These are phyloP conservation scores for Geranium incanum DNA, from an alignment of 441 rosid genomes.

Conservation along the genomic window DNA sequence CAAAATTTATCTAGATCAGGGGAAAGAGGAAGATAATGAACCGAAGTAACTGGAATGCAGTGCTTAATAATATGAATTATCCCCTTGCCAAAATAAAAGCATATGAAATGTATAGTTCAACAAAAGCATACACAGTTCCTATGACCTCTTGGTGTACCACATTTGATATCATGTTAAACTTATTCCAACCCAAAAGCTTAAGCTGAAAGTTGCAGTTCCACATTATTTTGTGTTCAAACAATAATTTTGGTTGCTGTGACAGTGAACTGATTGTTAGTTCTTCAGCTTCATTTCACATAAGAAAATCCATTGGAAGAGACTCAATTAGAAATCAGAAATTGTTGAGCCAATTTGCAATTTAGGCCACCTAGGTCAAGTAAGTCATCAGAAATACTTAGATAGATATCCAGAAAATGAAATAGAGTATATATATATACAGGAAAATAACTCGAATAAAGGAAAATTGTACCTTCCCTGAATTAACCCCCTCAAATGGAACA, in stretches of 20 bases:
- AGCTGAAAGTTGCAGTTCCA: too few species aligned
- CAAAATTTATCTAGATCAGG: slow-evolving; percentile 13
- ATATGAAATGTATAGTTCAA: too few species aligned
- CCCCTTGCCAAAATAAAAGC: too few species aligned
- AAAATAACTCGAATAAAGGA: neutral
- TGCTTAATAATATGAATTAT: neutral
- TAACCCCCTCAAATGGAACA: slow-evolving; percentile 82
- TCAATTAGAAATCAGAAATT: neutral
- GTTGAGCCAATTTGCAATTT: neutral
- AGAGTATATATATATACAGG: neutral
- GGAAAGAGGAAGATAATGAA: slow-evolving; percentile 10
- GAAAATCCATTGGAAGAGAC: neutral
- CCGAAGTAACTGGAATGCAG: neutral
- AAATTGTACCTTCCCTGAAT: slow-evolving; percentile 62
- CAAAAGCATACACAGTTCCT: too few species aligned
- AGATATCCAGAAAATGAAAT: neutral
- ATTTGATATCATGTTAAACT: too few species aligned
- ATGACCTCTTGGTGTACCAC: too few species aligned
- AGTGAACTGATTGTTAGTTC: neutral
- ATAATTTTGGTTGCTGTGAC: too few species aligned
- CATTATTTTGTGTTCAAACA: too few species aligned
- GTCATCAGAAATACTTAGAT: neutral
- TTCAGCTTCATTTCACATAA: neutral
- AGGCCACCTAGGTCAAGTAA: neutral
- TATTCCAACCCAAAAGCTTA: too few species aligned